A percentile compares a stretch with the other conserved stretches of the same genome.
phyloP scores from a whole-genome alignment of 2,329 filamentous ascomycete genomes.

The Pseudocercospora eumusae region DNA sequence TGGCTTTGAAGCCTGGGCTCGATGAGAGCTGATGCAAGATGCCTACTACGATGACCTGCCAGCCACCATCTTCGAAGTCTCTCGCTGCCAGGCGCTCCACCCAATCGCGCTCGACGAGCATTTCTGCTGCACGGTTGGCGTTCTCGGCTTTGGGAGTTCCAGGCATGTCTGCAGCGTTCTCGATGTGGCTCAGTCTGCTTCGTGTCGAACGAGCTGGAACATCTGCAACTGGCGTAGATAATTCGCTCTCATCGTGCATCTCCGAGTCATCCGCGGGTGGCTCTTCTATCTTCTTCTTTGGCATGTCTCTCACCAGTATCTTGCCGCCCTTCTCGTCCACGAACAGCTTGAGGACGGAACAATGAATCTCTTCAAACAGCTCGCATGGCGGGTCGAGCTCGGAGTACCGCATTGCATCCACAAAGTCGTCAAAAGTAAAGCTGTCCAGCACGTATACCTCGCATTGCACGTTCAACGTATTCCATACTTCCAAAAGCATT shows the following conservation, averaged over 20 bases:
- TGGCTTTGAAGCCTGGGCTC: conserved; percentile 66
- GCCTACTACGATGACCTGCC: conserved; percentile 87
- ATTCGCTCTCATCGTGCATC: conserved; percentile 60
- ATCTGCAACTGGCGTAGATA: conserved; percentile 65
- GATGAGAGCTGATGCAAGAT: conserved; percentile 82
- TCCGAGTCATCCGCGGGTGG: conserved; percentile 71
- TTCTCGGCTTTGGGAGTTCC: conserved; percentile 39
- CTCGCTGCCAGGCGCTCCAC: conserved; percentile 78
- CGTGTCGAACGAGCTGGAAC: conserved; percentile 77
- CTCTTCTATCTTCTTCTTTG: conserved; percentile 74
- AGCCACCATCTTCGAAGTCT: conserved; percentile 84
- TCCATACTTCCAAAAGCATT: conserved; percentile 85
- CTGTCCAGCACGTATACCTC: conserved; percentile 93
- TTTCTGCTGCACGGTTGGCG: conserved; percentile 70
- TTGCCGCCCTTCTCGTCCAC: conserved; percentile 74
- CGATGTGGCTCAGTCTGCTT: conserved; percentile 71
- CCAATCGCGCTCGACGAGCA: conserved; percentile 77
- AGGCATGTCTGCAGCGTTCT: conserved; percentile 64
- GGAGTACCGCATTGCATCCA: conserved; percentile 76
- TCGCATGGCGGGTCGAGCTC: conserved; percentile 76
- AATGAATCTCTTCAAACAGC: conserved; percentile 87
- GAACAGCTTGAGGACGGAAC: conserved; percentile 82
- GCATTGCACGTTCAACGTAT: conserved; percentile 96
- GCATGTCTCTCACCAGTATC: conserved; percentile 61
- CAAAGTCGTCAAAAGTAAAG: conserved; percentile 95